A percentile compares a stretch with the other conserved stretches of the same genome.
phyloP scores from a whole-genome alignment of 169 alveolate species.

The Plasmodium gallinaceum region DNA sequence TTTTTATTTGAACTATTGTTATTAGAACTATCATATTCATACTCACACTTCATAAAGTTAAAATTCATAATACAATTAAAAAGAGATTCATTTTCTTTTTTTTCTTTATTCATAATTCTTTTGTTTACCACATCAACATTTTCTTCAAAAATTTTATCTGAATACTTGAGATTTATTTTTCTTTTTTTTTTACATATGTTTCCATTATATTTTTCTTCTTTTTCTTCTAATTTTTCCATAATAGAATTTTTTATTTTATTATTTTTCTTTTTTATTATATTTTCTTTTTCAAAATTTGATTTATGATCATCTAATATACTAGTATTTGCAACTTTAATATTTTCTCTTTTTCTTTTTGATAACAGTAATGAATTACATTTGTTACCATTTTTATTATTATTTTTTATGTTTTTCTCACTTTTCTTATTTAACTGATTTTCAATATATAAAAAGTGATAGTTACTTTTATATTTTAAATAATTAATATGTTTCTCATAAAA shows the following conservation, averaged over 20 bases:
- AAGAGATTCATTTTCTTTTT: conserved; percentile 15
- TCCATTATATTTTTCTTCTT: background rate
- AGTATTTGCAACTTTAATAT: background rate
- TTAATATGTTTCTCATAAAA: conserved; percentile 38
- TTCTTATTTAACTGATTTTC: background rate
- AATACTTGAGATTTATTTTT: background rate
- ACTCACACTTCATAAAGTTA: conserved; percentile 18
- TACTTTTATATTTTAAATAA: conserved; percentile 20
- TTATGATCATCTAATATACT: background rate
- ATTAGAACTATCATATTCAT: background rate
- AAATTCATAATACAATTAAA: conserved; percentile 32
- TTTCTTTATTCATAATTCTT: conserved; percentile 6
- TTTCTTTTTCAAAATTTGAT: background rate
- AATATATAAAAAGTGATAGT: background rate
- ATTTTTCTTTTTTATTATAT: background rate
- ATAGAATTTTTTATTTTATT: background rate
- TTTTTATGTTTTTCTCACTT: background rate
- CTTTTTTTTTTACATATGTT: background rate
- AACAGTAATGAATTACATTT: background rate
- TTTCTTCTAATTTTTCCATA: background rate
- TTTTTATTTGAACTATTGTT: background rate
- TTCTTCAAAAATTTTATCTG: background rate
- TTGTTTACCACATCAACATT: background rate
- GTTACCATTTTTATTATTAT: background rate
- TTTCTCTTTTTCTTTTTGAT: background rate